Conservation (phyloP, 257 asterid species). For the Knoxia roxburghii region DNA sequence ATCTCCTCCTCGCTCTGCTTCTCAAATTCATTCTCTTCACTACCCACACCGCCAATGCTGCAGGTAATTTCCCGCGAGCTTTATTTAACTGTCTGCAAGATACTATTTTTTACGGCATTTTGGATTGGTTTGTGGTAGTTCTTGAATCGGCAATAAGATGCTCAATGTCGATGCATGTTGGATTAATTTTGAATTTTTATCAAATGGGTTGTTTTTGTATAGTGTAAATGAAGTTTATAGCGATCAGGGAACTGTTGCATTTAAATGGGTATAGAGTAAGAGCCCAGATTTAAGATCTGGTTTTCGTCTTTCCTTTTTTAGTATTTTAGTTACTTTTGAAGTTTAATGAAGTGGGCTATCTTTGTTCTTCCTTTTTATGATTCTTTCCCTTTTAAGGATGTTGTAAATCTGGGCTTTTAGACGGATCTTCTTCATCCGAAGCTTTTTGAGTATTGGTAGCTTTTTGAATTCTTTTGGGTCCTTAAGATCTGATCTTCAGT, state of each 20-base stretch:
- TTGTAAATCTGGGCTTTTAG: not conserved
- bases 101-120: conserved; percentile 9
- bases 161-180: not conserved
- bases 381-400: not conserved
- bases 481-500: conserved; percentile 5
- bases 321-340: not conserved
- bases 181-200: not conserved
- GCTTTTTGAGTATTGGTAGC: not conserved
- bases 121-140: conserved; percentile 20
- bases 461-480: not conserved
- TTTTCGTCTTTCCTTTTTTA: not conserved
- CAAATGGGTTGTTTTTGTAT: not conserved
- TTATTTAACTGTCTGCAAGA: not conserved
- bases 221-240: not conserved
- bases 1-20: conserved; percentile 49
- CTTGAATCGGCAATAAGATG: not conserved
- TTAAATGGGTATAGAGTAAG: not conserved
- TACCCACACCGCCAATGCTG: conserved; percentile 35
- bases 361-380: not conserved
- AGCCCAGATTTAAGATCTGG: conserved; percentile 24
- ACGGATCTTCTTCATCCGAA: not conserved
- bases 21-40: conserved; percentile 36
- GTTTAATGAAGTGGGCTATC: not conserved
- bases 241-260: not conserved
- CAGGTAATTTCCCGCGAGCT: conserved; percentile 31